Evolutionary conservation across 139 green algal species (phyloP).

Genomic region (Coelastrella sp.): DNA sequence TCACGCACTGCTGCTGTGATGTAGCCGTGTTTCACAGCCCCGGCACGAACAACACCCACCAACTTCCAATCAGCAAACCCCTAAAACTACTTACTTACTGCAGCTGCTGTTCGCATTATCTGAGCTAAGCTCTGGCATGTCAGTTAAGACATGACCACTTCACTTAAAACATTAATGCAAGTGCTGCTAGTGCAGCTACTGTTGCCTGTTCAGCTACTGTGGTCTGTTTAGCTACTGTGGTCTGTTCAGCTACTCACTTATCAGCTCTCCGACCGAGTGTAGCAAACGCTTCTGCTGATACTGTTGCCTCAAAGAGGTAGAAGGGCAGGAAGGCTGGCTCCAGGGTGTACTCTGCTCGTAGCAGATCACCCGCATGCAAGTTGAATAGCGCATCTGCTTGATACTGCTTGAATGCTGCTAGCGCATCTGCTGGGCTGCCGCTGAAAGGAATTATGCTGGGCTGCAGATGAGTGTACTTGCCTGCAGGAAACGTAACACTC

Average conservation of each 20-base stretch:
- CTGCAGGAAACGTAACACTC: background rate
- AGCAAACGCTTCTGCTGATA: slow-evolving; percentile 50
- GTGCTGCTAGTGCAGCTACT: background rate
- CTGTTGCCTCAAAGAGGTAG: slow-evolving; percentile 64
- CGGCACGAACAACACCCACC: too few species aligned
- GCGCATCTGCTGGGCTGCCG: background rate
- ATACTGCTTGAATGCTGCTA: slow-evolving; percentile 16
- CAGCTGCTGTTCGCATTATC: too few species aligned
- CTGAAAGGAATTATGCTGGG: slow-evolving; percentile 5
- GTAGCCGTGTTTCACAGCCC: too few species aligned
- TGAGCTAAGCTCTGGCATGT: too few species aligned
- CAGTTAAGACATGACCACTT: too few species aligned
- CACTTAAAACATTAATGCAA: too few species aligned
- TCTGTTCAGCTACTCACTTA: background rate
- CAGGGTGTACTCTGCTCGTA: slow-evolving; percentile 26
- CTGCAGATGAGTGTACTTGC: background rate
- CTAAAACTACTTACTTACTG: too few species aligned
- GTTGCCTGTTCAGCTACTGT: background rate
- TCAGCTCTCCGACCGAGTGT: slow-evolving; percentile 13
- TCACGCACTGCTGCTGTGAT: too few species aligned
- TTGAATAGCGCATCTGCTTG: slow-evolving; percentile 10
- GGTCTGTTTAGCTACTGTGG: background rate
- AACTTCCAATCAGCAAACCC: too few species aligned
- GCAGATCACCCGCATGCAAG: slow-evolving; percentile 37
- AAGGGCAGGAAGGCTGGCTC: slow-evolving; percentile 63